Evolutionary conservation across 306 rosid genomes (phyloP).

Genomic region (Amphicarpaea edgeworthii): DNA sequence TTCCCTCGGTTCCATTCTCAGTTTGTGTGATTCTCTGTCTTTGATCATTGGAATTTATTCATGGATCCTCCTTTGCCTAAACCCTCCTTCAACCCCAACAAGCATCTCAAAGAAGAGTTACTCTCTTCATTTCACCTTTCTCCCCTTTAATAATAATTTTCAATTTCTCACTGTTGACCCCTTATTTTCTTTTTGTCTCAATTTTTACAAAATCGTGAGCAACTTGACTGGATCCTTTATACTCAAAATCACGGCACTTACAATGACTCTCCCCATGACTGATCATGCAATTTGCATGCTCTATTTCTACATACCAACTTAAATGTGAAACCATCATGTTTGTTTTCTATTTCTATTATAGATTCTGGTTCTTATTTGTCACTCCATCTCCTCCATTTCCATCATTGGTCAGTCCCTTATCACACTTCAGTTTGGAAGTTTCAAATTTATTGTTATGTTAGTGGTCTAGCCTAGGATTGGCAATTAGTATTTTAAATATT

Average conservation of each 20-base stretch:
- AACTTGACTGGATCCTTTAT: slow-evolving; percentile 59
- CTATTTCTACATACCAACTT: neutral
- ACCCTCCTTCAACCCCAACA: slow-evolving; percentile 67
- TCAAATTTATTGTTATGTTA: no score
- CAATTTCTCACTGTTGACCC: neutral
- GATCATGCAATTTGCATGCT: neutral
- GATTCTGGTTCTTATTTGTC: slow-evolving; percentile 53
- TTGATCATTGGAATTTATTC: neutral
- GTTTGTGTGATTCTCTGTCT: neutral
- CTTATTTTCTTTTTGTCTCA: neutral
- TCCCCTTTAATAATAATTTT: neutral
- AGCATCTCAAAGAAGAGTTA: slow-evolving; percentile 87
- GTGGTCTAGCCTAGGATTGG: no score
- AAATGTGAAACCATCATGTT: slow-evolving; percentile 2
- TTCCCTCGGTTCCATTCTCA: neutral
- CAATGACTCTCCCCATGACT: slow-evolving; percentile 51
- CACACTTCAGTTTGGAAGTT: neutral
- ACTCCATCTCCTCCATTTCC: slow-evolving; percentile 43
- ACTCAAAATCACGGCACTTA: slow-evolving; percentile 62
- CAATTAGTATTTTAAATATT: no score
- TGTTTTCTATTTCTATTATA: slow-evolving; percentile 32
- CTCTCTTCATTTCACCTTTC: slow-evolving; percentile 12
- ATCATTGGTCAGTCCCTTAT: slow-evolving; percentile 39
- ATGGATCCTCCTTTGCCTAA: slow-evolving; percentile 65
- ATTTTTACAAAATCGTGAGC: slow-evolving; percentile 46